Evolutionary conservation across 2,329 filamentous ascomycete species (phyloP).

Genomic region (Aspergillus nomiae): DNA sequence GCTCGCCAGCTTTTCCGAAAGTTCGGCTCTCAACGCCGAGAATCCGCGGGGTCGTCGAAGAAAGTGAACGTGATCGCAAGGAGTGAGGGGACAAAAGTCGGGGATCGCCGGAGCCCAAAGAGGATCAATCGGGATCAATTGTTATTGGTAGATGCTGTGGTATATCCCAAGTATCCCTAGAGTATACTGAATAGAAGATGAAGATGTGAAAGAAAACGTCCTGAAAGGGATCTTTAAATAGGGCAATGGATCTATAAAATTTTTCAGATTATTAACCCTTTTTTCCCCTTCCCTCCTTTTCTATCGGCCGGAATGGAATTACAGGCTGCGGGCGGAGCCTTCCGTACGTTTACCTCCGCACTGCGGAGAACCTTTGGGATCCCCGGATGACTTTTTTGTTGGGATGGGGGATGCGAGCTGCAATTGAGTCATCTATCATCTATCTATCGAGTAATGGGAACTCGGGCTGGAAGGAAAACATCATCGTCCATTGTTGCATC

Average conservation of each 20-base stretch:
- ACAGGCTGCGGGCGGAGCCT: neutral
- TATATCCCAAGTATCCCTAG: neutral
- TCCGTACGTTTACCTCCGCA: conserved; percentile 2
- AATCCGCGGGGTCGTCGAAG: conserved; percentile 28
- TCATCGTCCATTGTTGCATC: neutral
- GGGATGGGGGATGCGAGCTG: neutral
- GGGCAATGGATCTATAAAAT: neutral
- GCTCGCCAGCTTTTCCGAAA: conserved; percentile 49
- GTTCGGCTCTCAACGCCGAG: conserved; percentile 36
- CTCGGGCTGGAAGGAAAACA: neutral
- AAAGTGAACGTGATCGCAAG: conserved; percentile 1
- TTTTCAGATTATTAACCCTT: conserved; percentile 5
- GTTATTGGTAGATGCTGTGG: neutral
- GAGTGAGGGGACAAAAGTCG: conserved; percentile 11
- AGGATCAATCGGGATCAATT: neutral
- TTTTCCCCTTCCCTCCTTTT: conserved; percentile 1
- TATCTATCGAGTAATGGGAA: neutral
- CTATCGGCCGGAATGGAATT: conserved; percentile 12
- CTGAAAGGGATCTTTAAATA: neutral
- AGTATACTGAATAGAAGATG: neutral
- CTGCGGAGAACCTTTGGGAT: neutral
- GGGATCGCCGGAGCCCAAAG: conserved; percentile 26
- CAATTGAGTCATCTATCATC: neutral
- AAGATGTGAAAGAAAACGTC: neutral
- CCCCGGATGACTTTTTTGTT: neutral